Conservation (phyloP, 306 rosid species). For the Vachellia pachyceras region DNA sequence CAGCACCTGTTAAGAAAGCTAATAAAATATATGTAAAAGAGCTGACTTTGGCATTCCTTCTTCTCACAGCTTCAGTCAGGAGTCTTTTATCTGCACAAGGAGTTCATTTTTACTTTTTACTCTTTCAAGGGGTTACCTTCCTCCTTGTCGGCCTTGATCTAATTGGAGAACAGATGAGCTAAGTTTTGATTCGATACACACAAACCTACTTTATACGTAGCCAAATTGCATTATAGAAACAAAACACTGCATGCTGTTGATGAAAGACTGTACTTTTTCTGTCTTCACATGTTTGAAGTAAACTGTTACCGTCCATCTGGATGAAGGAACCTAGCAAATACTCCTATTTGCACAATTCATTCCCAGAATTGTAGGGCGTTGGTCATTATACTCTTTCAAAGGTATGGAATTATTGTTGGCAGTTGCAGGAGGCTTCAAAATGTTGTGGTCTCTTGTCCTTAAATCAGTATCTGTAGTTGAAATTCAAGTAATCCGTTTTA, state of each 20-base stretch:
- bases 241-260: slow-evolving; percentile 34
- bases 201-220: slow-evolving; percentile 12
- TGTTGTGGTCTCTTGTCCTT: slow-evolving; percentile 32
- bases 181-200: slow-evolving; percentile 34
- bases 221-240: slow-evolving; percentile 34
- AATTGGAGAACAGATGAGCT: slow-evolving; percentile 94
- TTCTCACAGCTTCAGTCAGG: slow-evolving; percentile 85
- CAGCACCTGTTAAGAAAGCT: slow-evolving; percentile 65
- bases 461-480: slow-evolving; percentile 43
- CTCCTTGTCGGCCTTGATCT: slow-evolving; percentile 97
- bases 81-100: slow-evolving; percentile 94
- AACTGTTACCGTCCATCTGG: slow-evolving; percentile 38
- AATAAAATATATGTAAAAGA: slow-evolving; percentile 87
- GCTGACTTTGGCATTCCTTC: slow-evolving; percentile 84
- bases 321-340: slow-evolving; percentile 19
- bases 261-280: slow-evolving; percentile 25
- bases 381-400: slow-evolving; percentile 55
- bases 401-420: slow-evolving; percentile 49
- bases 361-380: slow-evolving; percentile 42
- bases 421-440: slow-evolving; percentile 44
- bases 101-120: slow-evolving; percentile 93
- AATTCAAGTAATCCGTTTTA: slow-evolving; percentile 34
- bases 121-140: slow-evolving; percentile 93
- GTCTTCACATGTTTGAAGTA: slow-evolving; percentile 33
- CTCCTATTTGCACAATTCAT: slow-evolving; percentile 33